These are phyloP conservation scores for Calonectria ilicicola DNA, from an alignment of 2,329 filamentous ascomycete species.

Conservation along the genomic window DNA sequence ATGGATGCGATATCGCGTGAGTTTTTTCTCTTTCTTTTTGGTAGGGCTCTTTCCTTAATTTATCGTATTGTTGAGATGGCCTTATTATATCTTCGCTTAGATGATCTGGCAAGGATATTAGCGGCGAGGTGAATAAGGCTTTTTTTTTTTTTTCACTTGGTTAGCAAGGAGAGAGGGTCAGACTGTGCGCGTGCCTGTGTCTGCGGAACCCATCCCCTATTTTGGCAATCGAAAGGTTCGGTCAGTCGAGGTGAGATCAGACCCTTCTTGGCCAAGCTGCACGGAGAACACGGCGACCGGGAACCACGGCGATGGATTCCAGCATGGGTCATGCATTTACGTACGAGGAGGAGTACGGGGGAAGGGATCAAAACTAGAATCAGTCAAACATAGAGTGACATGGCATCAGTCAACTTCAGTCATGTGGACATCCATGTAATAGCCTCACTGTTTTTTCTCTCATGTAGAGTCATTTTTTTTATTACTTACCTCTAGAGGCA, in stretches of 20 bases:
- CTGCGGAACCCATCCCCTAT: neutral
- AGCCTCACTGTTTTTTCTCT: constrained; percentile 4
- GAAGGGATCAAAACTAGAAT: constrained; percentile 6
- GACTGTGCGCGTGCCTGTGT: neutral
- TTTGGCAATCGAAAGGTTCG: constrained; percentile 22
- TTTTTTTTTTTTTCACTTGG: neutral
- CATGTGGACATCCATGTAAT: constrained; percentile 8
- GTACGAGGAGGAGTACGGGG: neutral
- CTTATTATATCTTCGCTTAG: neutral
- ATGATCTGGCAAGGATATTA: neutral
- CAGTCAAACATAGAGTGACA: neutral
- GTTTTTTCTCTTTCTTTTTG: neutral
- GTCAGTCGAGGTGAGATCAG: constrained; percentile 15
- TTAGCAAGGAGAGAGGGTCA: neutral
- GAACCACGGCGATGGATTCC: constrained; percentile 16
- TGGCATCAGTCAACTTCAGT: neutral
- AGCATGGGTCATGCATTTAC: constrained; percentile 21
- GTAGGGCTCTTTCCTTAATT: too few species aligned
- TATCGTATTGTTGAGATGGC: neutral
- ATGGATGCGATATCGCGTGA: neutral
- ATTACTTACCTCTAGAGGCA: constrained; percentile 10
- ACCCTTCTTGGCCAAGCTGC: neutral
- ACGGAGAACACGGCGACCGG: constrained; percentile 21
- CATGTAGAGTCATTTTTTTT: neutral
- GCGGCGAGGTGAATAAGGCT: neutral